Conservation (phyloP, 2,329 filamentous ascomycete genomes). For the Calonectria honghensis region DNA sequence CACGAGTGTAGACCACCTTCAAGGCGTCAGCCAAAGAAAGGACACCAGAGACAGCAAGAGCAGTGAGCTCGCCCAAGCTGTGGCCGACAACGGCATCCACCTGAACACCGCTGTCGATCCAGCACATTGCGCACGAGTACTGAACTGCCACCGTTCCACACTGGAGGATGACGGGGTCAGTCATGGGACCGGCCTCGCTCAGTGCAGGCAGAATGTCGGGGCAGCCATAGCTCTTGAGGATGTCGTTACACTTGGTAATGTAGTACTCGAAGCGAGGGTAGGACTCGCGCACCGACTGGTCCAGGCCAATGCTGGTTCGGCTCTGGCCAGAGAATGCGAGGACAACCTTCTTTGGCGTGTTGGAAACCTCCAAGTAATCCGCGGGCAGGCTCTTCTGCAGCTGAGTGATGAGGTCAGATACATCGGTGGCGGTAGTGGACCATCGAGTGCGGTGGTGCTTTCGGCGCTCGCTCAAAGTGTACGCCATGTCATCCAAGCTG, state of each 20-base stretch:
- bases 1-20: conserved; percentile 56
- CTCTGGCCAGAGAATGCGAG: conserved; percentile 63
- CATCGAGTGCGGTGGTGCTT: conserved; percentile 43
- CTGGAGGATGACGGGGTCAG: conserved; percentile 59
- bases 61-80: conserved; percentile 63
- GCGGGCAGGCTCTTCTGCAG: conserved; percentile 15
- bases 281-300: conserved; percentile 26
- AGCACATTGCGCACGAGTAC: conserved; percentile 47
- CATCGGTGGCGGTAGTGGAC: conserved; percentile 35
- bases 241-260: conserved; percentile 59
- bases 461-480: conserved; percentile 44
- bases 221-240: conserved; percentile 53
- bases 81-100: conserved; percentile 56
- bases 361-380: conserved; percentile 31
- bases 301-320: conserved; percentile 42
- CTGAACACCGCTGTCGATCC: conserved; percentile 48
- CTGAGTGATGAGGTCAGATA: conserved; percentile 21
- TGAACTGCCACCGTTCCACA: conserved; percentile 46
- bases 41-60: conserved; percentile 58
- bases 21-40: conserved; percentile 58
- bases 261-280: conserved; percentile 55
- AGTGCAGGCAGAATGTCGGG: conserved; percentile 57
- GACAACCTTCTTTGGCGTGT: conserved; percentile 52
- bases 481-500: conserved; percentile 39
- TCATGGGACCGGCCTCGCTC: conserved; percentile 51